Evolutionary conservation across 352 stramenopile genomes (phyloP), one percentile per base, ranked within the genome.

Genomic region (Phytophthora capsici): DNA sequence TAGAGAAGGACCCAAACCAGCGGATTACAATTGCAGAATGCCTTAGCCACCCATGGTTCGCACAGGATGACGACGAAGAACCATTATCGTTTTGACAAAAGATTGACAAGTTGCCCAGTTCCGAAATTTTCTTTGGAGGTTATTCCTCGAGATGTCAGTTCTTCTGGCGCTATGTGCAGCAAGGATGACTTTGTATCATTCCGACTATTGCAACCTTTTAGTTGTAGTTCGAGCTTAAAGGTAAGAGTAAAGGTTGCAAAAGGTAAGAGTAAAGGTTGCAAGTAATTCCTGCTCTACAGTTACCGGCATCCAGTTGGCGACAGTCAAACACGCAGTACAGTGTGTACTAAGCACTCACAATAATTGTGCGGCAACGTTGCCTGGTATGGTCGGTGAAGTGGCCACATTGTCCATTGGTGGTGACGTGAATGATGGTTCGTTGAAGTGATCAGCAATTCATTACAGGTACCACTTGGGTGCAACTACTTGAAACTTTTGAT

Each of bases 41-140:
- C 28, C 71, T 91, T 16, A 25, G 61, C 0, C 87, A 95, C 57
- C 75, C 78, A 26, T 95, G 87, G 87, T 71, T 95, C 16, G 16
- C 19, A 6, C 48, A 70, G 26, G 56, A 71, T 14, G 65, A 74
- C 3, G 73, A 82, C 9, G 85, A 90, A 6, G 77, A 92, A 43
- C 84, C 84, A 4, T 72, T 84, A 37, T 93, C 84, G 34, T 92
- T 93, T 62, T 93, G 68, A 78, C 47, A 8, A 25, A 40, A 23
- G 17, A 40, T 17, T 16, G 19, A 47, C 19, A 37, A 46, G 4
- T 40, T 34, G 44, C 17, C n/a, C 44, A 17, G 38, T 25, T 6
- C 9, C 28, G 28, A 34, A 34, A 34, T 34, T 34, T 32, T 34
- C 36, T 41, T 41, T 41, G 36, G 36, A 12, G 23, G 9, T 13